phyloP scores from a whole-genome alignment of 2,329 filamentous ascomycete species.

The Didymella sp. region DNA sequence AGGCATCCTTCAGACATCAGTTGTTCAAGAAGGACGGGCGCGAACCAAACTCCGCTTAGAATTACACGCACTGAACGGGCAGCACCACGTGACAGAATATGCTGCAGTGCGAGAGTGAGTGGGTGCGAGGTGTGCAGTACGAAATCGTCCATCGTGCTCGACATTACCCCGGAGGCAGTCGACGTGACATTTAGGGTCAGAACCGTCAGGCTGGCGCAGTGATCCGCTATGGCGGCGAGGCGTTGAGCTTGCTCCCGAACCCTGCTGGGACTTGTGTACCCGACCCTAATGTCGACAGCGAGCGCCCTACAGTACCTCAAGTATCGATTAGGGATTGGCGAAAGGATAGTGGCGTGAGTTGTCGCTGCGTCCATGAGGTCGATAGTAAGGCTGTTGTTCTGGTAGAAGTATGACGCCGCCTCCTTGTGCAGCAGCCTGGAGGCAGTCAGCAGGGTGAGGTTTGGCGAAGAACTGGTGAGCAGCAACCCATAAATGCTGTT shows the following conservation, averaged over 20 bases:
- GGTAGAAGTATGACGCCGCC: slow-evolving; percentile 33
- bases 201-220: not conserved
- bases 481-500: slow-evolving; percentile 29
- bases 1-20: not conserved
- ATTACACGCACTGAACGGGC: not conserved
- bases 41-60: slow-evolving; percentile 4
- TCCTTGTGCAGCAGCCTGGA: slow-evolving; percentile 29
- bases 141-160: not conserved
- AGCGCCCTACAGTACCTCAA: not conserved
- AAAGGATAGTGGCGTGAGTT: not conserved
- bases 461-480: not conserved
- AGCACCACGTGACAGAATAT: not conserved
- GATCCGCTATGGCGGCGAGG: not conserved
- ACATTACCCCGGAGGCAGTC: not conserved
- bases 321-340: slow-evolving; percentile 3
- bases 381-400: slow-evolving; percentile 22
- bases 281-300: not conserved
- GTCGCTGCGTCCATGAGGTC: slow-evolving; percentile 16
- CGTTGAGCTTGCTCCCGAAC: not conserved
- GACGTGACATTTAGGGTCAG: slow-evolving; percentile 3
- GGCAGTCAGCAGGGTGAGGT: slow-evolving; percentile 23
- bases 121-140: not conserved
- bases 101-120: not conserved
- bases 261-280: not conserved
- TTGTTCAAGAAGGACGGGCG: not conserved